Percentiles rank a stretch among this genome's conserved stretches.
phyloP scores from a whole-genome alignment of 2,329 filamentous ascomycete species.

The Monosporascus sp. region DNA sequence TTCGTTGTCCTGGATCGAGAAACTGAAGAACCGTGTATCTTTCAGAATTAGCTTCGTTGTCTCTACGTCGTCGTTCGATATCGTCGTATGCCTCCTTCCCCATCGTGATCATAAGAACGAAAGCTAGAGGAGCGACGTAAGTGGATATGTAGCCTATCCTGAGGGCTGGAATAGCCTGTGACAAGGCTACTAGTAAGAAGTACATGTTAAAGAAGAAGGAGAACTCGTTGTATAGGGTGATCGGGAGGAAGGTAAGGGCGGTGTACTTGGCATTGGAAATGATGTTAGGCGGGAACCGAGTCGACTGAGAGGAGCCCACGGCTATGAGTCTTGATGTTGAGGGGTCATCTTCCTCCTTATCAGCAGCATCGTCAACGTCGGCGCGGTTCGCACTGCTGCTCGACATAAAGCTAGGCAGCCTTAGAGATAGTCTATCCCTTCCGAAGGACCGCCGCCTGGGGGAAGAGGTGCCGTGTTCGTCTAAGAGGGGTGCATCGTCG shows the following conservation, averaged over 20 bases:
- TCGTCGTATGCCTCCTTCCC: constrained; percentile 96
- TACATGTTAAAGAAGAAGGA: constrained; percentile 99
- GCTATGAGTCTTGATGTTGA: constrained; percentile 68
- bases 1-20: constrained; percentile 43
- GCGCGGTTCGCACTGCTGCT: constrained; percentile 26
- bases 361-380: constrained; percentile 44
- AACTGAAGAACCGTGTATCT: constrained; percentile 75
- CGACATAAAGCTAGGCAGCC: constrained; percentile 64
- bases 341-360: constrained; percentile 54
- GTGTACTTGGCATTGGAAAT: constrained; percentile 98
- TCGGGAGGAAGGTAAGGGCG: constrained; percentile 84
- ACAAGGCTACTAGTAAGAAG: constrained; percentile 90
- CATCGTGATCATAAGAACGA: constrained; percentile 86
- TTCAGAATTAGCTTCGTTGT: constrained; percentile 92
- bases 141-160: constrained; percentile 93
- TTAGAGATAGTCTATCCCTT: constrained; percentile 43
- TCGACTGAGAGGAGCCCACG: constrained; percentile 67
- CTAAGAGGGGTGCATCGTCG: constrained; percentile 71
- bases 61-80: constrained; percentile 75
- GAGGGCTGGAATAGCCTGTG: constrained; percentile 82
- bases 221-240: constrained; percentile 97
- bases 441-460: constrained; percentile 31
- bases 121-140: constrained; percentile 86
- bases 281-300: constrained; percentile 81
- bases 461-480: constrained; percentile 31